Evolutionary conservation across 345 rosid genomes (phyloP), one percentile per base, ranked within the genome.

Genomic region (Aquilaria sinensis): DNA sequence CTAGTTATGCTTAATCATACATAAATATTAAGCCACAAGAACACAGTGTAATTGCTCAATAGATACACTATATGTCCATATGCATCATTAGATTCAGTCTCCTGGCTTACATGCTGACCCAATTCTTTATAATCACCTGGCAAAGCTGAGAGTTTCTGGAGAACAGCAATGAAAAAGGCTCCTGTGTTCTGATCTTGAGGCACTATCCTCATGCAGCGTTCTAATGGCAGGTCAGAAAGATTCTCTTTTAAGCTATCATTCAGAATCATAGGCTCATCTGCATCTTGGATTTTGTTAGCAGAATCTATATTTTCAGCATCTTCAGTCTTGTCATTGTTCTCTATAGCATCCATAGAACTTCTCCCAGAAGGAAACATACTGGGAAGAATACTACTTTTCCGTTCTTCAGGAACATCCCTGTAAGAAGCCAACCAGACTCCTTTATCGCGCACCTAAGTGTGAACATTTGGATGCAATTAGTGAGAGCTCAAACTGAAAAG

Each of bases 171-270:
- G 74, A 94, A 94, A 73, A 94, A 94, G 51, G 96, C 93, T 63
- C 96, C 99, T 9, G 85, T 77, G 76, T 90, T 94, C 78, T 94
- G 99, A 85, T 94, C 96, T 76, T 88, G 96, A 73, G 99, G 96
- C 58, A 86, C 62, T 75, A 94, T 84, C 81, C 97, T 90, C 83
- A 88, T 70, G 87, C 99, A 94, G 30, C 76, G 78, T 64, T 88
- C 93, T 53, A 94, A 81, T 11, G 93, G 93, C 52, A 88, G 90
- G 77, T 76, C 80, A 64, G 81, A 88, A 65, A 81, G 76, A 75
- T 88, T 95, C 70, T 72, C 85, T 33, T 70, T 81, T 63, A 67
- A 66, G 46, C 75, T 77, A 47, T 79, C 79, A 31, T 60, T 58
- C 9, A 67, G 68, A 72, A 59, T 51, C 53, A 62, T 37, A 62